Evolutionary conservation across 2,329 filamentous ascomycete species (phyloP).

Genomic region (Sphaerulina musiva): DNA sequence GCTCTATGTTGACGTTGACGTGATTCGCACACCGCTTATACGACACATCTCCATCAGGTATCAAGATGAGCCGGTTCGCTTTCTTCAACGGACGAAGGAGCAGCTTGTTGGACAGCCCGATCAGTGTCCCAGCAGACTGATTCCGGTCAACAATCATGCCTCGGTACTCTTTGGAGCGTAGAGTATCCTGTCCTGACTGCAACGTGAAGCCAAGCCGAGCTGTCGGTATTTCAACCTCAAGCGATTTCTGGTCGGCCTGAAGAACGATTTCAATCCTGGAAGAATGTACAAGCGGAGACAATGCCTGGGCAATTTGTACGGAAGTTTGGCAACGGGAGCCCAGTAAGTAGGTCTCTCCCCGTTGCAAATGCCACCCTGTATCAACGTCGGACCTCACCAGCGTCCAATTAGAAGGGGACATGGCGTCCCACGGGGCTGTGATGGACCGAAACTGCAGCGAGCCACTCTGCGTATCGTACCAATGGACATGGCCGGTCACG

Average conservation of each 20-base stretch:
- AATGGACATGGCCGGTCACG: slow-evolving; percentile 51
- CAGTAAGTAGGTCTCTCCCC: neutral
- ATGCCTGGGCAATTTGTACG: slow-evolving; percentile 44
- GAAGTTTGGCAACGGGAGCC: no score
- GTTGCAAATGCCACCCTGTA: slow-evolving; percentile 32
- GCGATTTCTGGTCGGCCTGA: neutral
- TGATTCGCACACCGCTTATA: slow-evolving; percentile 40
- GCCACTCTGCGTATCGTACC: slow-evolving; percentile 47
- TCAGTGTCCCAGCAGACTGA: slow-evolving; percentile 55
- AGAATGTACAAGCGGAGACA: slow-evolving; percentile 18
- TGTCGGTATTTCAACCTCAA: slow-evolving; percentile 22
- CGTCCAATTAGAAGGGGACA: slow-evolving; percentile 10
- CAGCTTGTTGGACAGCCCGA: slow-evolving; percentile 55
- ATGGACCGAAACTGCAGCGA: slow-evolving; percentile 47
- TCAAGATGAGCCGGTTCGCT: slow-evolving; percentile 46
- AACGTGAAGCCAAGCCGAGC: slow-evolving; percentile 23
- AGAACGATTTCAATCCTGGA: slow-evolving; percentile 18
- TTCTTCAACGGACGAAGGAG: slow-evolving; percentile 36
- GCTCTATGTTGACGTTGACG: slow-evolving; percentile 33
- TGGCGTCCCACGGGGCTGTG: slow-evolving; percentile 19
- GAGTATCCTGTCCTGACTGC: neutral
- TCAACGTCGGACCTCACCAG: slow-evolving; percentile 29
- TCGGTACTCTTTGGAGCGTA: slow-evolving; percentile 7
- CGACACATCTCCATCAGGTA: slow-evolving; percentile 37
- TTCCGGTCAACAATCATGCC: slow-evolving; percentile 37